These are phyloP conservation scores for Cynanchum wilfordii DNA, from an alignment of 257 asterid genomes.

Conservation along the genomic window DNA sequence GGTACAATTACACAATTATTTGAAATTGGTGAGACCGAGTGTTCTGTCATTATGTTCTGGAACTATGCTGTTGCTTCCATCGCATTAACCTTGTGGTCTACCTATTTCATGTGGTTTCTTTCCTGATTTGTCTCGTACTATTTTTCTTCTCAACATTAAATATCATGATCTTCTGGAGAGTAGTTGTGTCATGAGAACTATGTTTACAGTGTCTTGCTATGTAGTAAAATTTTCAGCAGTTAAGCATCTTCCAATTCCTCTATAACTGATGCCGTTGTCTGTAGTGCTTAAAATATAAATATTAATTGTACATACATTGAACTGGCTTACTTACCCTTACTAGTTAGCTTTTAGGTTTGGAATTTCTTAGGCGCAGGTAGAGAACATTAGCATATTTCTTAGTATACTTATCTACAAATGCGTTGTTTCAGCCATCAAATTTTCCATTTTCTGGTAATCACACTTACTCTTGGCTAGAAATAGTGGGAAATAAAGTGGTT, in stretches of 20 bases:
- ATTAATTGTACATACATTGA: neutral
- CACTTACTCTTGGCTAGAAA: neutral
- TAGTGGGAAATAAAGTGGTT: neutral
- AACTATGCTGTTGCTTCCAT: conserved; percentile 63
- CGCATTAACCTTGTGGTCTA: conserved; percentile 66
- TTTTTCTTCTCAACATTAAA: neutral
- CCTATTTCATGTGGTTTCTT: conserved; percentile 48
- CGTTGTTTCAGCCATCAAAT: no score
- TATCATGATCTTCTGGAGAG: neutral
- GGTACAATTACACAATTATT: conserved; percentile 74
- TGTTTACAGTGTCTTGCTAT: neutral
- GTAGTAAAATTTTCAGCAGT: no score
- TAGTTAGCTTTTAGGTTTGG: no score
- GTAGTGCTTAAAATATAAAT: neutral
- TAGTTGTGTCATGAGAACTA: neutral
- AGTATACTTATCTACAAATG: no score
- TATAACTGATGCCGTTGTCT: neutral
- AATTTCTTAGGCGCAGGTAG: neutral
- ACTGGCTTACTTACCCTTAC: no score
- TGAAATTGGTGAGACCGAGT: conserved; percentile 68
- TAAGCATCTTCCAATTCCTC: neutral
- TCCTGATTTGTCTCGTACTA: neutral
- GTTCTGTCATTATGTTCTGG: conserved; percentile 79
- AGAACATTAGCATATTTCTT: no score
- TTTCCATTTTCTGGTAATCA: neutral